phyloP scores from a whole-genome alignment of 306 rosid species.

The Purshia tridentata region DNA sequence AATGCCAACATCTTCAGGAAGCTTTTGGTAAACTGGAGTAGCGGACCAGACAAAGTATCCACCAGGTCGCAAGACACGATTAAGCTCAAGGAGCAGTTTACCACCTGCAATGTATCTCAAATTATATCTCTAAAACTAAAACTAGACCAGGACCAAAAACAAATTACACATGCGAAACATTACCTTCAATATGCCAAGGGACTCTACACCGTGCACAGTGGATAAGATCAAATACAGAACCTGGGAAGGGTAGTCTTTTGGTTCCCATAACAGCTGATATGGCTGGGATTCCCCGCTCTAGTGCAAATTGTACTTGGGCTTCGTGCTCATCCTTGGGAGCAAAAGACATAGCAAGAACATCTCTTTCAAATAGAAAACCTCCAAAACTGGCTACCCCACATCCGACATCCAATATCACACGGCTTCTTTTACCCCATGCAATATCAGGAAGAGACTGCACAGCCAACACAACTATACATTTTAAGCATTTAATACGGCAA shows the following conservation, averaged over 20 bases:
- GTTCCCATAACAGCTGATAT: constrained; percentile 78
- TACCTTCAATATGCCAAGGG: constrained; percentile 95
- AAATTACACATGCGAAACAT: neutral
- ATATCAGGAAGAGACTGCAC: constrained; percentile 65
- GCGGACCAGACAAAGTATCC: constrained; percentile 96
- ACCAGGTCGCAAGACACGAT: constrained; percentile 87
- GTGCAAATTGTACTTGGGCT: constrained; percentile 90
- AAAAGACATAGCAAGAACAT: constrained; percentile 76
- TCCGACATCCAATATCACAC: constrained; percentile 81
- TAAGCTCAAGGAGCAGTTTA: constrained; percentile 71
- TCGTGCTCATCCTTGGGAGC: constrained; percentile 95
- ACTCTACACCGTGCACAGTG: constrained; percentile 98
- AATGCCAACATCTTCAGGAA: constrained; percentile 64
- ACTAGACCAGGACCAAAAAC: constrained; percentile 2
- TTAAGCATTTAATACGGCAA: constrained; percentile 6
- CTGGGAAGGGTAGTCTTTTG: constrained; percentile 70
- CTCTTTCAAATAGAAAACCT: constrained; percentile 76
- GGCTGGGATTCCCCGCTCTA: constrained; percentile 91
- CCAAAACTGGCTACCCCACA: constrained; percentile 97
- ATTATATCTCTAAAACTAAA: constrained; percentile 14
- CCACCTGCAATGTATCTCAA: constrained; percentile 56
- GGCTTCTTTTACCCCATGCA: constrained; percentile 86
- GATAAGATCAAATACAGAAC: constrained; percentile 73
- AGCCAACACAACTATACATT: constrained; percentile 16
- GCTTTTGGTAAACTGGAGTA: constrained; percentile 81